These are phyloP conservation scores for Lipomyces mesembrius DNA, from an alignment of 805 yeast genomes.

Conservation along the genomic window DNA sequence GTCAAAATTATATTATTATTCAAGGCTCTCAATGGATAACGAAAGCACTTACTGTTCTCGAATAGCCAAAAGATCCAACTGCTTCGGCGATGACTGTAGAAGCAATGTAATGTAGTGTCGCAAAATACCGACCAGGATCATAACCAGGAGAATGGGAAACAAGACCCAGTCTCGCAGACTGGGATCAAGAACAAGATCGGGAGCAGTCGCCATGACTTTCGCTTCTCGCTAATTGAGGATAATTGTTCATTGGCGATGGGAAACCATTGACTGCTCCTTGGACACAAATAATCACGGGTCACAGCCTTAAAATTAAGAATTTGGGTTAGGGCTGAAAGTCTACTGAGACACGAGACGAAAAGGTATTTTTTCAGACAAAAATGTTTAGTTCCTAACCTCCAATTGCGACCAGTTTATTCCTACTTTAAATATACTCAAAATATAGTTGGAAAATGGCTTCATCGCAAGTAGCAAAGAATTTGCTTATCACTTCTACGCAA, in stretches of 20 bases:
- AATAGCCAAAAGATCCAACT: conserved; percentile 55
- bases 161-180: conserved; percentile 86
- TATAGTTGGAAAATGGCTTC: conserved; percentile 17
- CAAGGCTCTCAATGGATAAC: conserved; percentile 13
- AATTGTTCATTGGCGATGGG: neutral
- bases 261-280: neutral
- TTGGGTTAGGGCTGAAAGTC: neutral
- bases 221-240: neutral
- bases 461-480: conserved; percentile 13
- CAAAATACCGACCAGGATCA: conserved; percentile 84
- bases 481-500: conserved; percentile 45
- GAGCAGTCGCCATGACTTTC: conserved; percentile 42
- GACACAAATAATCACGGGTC: neutral
- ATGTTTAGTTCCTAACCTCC: neutral
- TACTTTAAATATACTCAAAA: neutral
- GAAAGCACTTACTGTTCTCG: conserved; percentile 54
- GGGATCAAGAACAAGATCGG: conserved; percentile 75
- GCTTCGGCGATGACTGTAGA: conserved; percentile 62
- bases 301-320: neutral
- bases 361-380: neutral
- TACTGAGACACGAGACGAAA: neutral
- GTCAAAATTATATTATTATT: conserved; percentile 29
- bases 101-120: conserved; percentile 70
- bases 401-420: neutral
- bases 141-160: conserved; percentile 83